phyloP scores from a whole-genome alignment of 225 moss, liverwort and hornwort species.

The Sphagnum tenellum region DNA sequence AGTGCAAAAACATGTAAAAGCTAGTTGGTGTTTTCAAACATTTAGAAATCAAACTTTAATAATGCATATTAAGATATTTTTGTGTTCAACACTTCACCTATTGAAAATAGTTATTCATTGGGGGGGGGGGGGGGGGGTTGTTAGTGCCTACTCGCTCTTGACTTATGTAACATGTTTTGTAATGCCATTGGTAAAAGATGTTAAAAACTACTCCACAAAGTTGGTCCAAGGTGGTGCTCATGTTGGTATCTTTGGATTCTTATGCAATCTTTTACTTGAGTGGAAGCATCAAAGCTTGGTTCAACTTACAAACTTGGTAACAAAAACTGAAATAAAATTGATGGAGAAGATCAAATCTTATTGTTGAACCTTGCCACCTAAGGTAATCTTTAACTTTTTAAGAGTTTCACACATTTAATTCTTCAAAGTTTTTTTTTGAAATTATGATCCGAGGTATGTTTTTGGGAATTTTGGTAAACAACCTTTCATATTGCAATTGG shows the following conservation, averaged over 20 bases:
- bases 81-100: too few relatives aligned
- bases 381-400: not conserved
- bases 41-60: constrained; percentile 8
- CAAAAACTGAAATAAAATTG: constrained; percentile 66
- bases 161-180: constrained; percentile 59
- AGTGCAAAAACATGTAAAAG: constrained; percentile 77
- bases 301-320: constrained; percentile 61
- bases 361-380: constrained; percentile 68
- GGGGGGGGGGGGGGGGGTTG: constrained; percentile 24
- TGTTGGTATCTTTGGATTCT: constrained; percentile 74
- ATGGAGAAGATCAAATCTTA: constrained; percentile 78
- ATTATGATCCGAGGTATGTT: too few relatives aligned
- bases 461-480: too few relatives aligned
- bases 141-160: constrained; percentile 33
- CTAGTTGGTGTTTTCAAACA: constrained; percentile 60
- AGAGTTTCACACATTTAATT: too few relatives aligned
- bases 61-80: too few relatives aligned
- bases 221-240: constrained; percentile 71
- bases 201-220: constrained; percentile 71
- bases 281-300: constrained; percentile 80
- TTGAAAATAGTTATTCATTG: not conserved
- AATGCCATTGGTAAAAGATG: constrained; percentile 60
- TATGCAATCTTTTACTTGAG: constrained; percentile 71
- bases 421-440: too few relatives aligned
- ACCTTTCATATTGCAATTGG: too few relatives aligned